Percentiles rank a stretch among this genome's conserved stretches.
Evolutionary conservation across 176 grass and related monocot species (phyloP).

Genomic region (Avena insularis): DNA sequence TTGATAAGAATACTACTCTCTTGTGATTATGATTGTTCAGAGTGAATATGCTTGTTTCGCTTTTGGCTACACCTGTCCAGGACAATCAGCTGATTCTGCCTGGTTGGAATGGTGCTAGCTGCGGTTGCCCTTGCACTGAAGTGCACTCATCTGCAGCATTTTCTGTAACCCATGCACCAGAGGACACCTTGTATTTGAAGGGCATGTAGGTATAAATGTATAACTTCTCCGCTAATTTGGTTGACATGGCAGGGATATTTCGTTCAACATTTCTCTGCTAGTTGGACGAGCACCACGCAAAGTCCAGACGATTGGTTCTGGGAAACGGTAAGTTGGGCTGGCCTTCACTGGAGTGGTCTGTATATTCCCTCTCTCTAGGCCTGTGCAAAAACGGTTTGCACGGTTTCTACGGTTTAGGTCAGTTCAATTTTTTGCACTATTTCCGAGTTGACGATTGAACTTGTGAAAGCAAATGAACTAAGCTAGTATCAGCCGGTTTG

Average conservation of each 20-base stretch:
- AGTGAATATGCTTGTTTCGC: constrained; percentile 19
- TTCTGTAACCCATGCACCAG: background rate
- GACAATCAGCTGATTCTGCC: background rate
- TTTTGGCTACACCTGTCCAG: background rate
- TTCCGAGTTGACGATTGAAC: no score
- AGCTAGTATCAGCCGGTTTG: no score
- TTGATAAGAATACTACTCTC: background rate
- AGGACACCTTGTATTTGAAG: background rate
- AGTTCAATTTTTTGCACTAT: no score
- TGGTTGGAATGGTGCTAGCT: background rate
- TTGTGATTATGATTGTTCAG: background rate
- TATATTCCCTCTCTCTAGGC: background rate
- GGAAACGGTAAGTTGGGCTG: background rate
- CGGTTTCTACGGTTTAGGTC: no score
- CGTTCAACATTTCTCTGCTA: background rate
- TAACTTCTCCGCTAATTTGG: no score
- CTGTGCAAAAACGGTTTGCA: no score
- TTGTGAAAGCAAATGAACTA: no score
- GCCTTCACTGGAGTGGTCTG: background rate
- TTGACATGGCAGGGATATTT: background rate
- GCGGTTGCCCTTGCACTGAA: background rate
- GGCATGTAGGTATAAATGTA: no score
- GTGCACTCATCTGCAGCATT: background rate
- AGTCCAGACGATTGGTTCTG: background rate
- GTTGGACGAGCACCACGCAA: background rate